Base-by-base conservation (phyloP, 2,329 filamentous ascomycete genomes). In the Hirsutella rhossiliensis region DNA sequence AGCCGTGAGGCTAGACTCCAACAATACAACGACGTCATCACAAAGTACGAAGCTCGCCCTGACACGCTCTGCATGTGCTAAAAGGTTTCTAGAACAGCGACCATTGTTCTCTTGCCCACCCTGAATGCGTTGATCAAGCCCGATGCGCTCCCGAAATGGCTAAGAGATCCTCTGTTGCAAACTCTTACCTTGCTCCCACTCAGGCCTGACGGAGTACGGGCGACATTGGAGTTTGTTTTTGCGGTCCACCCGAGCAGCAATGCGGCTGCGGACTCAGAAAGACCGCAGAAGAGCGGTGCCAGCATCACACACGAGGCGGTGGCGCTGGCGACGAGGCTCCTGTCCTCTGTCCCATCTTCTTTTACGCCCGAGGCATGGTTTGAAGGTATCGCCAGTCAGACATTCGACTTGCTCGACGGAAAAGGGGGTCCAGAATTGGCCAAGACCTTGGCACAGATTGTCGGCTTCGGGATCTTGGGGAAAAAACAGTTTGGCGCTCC, bases 221-320 rank as follows among this genome's bases (percentile, higher is more conserved):
- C 76, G 23, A 82, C 78, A 0, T 67, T 86, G 48, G 82, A 86
- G 54, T 86, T 86, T 54, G 69, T 87, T 31, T 82, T 84, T 45
- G 73, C 80, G 1, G 77, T 84, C 7, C 81, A 84, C 48, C 75
- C 81, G 0, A 70, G 73, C 48, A 68, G 65, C 50, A 61, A 63
- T 7, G 58, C 65, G 45, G 43, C 57, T 1, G 60, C 65, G 7
- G 67, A 71, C 44, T 62, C 63, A 1, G 59, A 63, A 3, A 54
- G 56, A 4, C 65, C 71, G 1, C 73, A 76, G 51, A 78, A 74
- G 43, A 65, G 71, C 56, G 77, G 78, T 2, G 73, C 79, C 5
- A 74, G 73, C 37, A 81, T 87, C 44, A 82, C 82, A 0, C 73
- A 82, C 29, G 81, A 87, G 55, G 80, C 80, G 1, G 64, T 86